Percentiles rank a stretch among this genome's conserved stretches.
Conservation (phyloP, 805 yeast genomes). For the Cyberlindnera lachancei region DNA sequence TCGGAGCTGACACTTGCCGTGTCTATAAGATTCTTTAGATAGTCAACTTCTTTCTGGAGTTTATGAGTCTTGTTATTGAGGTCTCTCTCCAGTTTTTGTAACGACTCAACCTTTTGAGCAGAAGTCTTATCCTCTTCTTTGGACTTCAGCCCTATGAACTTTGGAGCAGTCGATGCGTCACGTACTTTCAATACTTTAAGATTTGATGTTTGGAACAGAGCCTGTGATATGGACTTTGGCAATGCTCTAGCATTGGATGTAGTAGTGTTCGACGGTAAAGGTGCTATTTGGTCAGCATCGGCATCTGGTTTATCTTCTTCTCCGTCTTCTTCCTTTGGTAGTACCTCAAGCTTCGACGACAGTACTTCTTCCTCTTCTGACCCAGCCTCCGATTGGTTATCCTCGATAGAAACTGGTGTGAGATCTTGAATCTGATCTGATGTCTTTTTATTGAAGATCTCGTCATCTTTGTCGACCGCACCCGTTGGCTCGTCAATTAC, state of each 20-base stretch:
- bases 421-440: not conserved
- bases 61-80: conserved; percentile 28
- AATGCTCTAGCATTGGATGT: conserved; percentile 3
- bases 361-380: not conserved
- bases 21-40: conserved; percentile 27
- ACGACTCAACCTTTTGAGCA: conserved; percentile 15
- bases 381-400: not conserved
- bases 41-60: conserved; percentile 30
- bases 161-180: conserved; percentile 18
- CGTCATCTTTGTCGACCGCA: not conserved
- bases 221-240: conserved; percentile 24
- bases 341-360: too few species aligned
- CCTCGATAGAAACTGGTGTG: not conserved
- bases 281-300: not conserved
- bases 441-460: not conserved
- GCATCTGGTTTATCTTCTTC: conserved; percentile 1
- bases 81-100: conserved; percentile 27
- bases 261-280: not conserved
- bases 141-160: conserved; percentile 18
- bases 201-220: conserved; percentile 15
- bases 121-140: conserved; percentile 14
- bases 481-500: not conserved
- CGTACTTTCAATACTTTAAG: conserved; percentile 22
- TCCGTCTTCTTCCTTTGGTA: not conserved
- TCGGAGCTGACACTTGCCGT: conserved; percentile 31